Evolutionary conservation across 192 early-diverging fungal genomes (phyloP).

Genomic region (Haplosporangium gracile): DNA sequence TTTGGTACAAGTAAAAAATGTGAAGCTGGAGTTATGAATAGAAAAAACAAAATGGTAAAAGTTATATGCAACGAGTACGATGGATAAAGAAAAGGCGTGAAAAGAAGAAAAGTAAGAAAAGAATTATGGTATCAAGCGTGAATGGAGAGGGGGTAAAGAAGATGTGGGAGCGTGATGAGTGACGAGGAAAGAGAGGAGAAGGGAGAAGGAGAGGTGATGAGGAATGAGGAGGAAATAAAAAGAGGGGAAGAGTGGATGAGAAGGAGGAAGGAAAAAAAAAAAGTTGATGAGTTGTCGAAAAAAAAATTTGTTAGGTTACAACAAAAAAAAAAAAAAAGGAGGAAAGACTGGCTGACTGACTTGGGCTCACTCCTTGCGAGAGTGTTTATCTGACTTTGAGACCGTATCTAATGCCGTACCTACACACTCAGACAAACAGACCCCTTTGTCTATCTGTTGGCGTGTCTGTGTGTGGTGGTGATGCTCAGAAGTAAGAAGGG

Average conservation of each 20-base stretch:
- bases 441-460: neutral
- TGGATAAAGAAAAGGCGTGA: conserved; percentile 5
- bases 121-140: conserved; percentile 1
- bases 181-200: neutral
- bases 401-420: too few relatives aligned
- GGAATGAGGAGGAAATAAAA: neutral
- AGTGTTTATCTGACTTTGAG: too few relatives aligned
- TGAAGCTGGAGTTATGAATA: neutral
- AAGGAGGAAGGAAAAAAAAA: neutral
- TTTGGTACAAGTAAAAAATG: neutral
- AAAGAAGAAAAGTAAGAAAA: neutral
- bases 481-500: conserved; percentile 1
- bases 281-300: neutral
- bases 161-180: neutral
- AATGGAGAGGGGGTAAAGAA: neutral
- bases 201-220: neutral
- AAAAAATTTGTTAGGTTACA: neutral
- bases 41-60: neutral
- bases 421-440: too few relatives aligned
- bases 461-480: neutral
- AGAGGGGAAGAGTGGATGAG: neutral
- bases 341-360: neutral
- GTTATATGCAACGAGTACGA: neutral
- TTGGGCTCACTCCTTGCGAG: too few relatives aligned
- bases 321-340: neutral